phyloP scores from a whole-genome alignment of 768 basidiomycete genomes.

The Kwoniella botswanensis region DNA sequence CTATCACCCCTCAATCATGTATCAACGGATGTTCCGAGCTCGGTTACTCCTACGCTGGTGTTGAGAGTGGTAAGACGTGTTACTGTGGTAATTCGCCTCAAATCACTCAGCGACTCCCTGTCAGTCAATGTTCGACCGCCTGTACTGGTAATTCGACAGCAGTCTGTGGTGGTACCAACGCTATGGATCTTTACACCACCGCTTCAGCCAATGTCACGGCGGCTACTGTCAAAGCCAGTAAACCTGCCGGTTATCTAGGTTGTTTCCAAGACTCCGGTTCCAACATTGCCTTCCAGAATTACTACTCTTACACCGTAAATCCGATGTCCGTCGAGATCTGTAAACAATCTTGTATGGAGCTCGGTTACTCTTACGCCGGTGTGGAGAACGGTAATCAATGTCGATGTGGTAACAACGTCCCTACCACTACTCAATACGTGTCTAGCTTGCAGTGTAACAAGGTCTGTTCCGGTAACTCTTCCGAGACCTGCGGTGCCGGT shows the following conservation, averaged over 20 bases:
- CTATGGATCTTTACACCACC: conserved; percentile 37
- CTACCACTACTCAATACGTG: conserved; percentile 25
- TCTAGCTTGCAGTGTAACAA: conserved; percentile 18
- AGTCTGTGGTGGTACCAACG: conserved; percentile 33
- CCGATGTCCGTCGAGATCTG: conserved; percentile 30
- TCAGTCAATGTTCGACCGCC: conserved; percentile 34
- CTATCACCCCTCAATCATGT: conserved; percentile 32
- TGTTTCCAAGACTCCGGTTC: conserved; percentile 34
- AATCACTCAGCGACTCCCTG: conserved; percentile 17
- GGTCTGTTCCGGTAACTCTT: conserved; percentile 30
- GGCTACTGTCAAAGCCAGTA: not conserved
- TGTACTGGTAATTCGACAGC: conserved; percentile 42
- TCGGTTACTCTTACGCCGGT: conserved; percentile 30
- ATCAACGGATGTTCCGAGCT: conserved; percentile 43
- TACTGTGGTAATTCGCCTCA: conserved; percentile 32
- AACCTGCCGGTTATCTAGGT: conserved; percentile 30
- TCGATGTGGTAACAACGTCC: conserved; percentile 28
- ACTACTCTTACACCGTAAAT: conserved; percentile 37
- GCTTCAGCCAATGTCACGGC: conserved; percentile 10
- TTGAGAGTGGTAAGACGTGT: conserved; percentile 34
- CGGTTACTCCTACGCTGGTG: conserved; percentile 34
- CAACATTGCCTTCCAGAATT: conserved; percentile 26
- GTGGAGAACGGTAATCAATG: conserved; percentile 30
- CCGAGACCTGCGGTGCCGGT: conserved; percentile 42
- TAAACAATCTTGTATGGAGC: conserved; percentile 25